These are phyloP conservation scores for Rhodotorula sphaerocarpa DNA, from an alignment of 768 basidiomycete genomes.

Conservation along the genomic window DNA sequence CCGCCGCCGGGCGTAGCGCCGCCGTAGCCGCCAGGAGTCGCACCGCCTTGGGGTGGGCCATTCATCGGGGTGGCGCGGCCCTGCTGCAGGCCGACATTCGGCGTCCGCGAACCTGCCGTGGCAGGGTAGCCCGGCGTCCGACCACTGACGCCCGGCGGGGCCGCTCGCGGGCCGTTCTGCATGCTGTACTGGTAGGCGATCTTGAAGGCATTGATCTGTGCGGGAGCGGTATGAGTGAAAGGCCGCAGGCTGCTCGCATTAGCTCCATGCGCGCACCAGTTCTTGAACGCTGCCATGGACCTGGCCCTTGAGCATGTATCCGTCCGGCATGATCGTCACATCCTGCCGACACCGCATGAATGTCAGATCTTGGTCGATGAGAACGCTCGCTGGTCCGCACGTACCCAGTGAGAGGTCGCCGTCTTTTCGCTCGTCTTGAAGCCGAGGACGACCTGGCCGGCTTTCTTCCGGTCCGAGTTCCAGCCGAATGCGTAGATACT, in stretches of 20 bases:
- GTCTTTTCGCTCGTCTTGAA: constrained; percentile 89
- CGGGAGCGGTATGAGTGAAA: background rate
- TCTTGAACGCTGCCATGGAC: constrained; percentile 19
- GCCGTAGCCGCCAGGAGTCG: too few species aligned
- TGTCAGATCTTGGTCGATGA: background rate
- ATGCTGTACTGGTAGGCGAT: constrained; percentile 13
- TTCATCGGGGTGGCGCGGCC: too few species aligned
- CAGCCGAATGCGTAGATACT: constrained; percentile 84
- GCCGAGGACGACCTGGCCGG: constrained; percentile 86
- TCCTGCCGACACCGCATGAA: constrained; percentile 34
- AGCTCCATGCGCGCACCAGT: background rate
- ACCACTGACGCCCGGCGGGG: background rate
- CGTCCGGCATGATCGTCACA: constrained; percentile 43
- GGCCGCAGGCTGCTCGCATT: too few species aligned
- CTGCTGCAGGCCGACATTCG: too few species aligned
- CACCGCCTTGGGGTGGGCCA: too few species aligned
- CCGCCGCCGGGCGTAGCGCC: too few species aligned
- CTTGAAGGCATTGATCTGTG: constrained; percentile 31
- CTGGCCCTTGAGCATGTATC: constrained; percentile 25
- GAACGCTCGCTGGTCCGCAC: too few species aligned
- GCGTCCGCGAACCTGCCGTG: background rate
- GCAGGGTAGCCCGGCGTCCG: constrained; percentile 13
- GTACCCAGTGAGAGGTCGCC: constrained; percentile 82
- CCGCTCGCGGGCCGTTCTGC: background rate
- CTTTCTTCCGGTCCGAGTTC: constrained; percentile 69